Conservation (phyloP, 306 rosid genomes). For the Cotoneaster glaucophyllus region DNA sequence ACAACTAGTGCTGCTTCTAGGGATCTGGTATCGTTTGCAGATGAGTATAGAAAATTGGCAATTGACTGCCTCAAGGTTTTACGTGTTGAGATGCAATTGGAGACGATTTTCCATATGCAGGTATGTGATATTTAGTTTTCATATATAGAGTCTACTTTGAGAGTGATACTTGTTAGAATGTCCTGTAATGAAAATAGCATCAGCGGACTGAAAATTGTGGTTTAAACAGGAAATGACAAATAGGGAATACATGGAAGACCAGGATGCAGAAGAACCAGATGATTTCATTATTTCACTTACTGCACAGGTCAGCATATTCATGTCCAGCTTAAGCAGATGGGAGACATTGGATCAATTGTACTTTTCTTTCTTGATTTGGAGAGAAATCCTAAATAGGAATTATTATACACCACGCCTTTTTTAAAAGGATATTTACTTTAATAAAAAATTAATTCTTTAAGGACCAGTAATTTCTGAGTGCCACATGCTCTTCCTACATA, state of each 20-base stretch:
- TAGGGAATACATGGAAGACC: slow-evolving; percentile 89
- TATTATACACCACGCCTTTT: neutral
- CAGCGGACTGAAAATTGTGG: slow-evolving; percentile 20
- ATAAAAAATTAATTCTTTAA: neutral
- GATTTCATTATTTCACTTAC: slow-evolving; percentile 92
- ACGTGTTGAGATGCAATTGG: slow-evolving; percentile 95
- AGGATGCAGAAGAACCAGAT: slow-evolving; percentile 99
- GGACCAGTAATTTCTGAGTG: neutral
- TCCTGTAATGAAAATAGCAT: slow-evolving; percentile 1
- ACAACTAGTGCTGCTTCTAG: slow-evolving; percentile 52
- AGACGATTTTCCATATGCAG: slow-evolving; percentile 95
- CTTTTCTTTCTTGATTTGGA: neutral
- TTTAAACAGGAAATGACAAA: slow-evolving; percentile 81
- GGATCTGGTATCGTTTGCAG: slow-evolving; percentile 77
- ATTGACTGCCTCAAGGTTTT: slow-evolving; percentile 93
- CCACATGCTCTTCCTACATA: slow-evolving; percentile 11
- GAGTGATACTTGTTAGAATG: neutral
- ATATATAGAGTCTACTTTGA: neutral
- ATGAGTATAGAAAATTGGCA: slow-evolving; percentile 89
- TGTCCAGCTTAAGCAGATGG: neutral
- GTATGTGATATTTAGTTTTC: slow-evolving; percentile 29
- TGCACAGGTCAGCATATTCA: slow-evolving; percentile 54
- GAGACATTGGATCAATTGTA: neutral
- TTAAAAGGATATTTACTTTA: neutral
- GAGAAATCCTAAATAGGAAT: neutral